Conservation (phyloP, 2,329 filamentous ascomycete species). For the Beauveria varroae region DNA sequence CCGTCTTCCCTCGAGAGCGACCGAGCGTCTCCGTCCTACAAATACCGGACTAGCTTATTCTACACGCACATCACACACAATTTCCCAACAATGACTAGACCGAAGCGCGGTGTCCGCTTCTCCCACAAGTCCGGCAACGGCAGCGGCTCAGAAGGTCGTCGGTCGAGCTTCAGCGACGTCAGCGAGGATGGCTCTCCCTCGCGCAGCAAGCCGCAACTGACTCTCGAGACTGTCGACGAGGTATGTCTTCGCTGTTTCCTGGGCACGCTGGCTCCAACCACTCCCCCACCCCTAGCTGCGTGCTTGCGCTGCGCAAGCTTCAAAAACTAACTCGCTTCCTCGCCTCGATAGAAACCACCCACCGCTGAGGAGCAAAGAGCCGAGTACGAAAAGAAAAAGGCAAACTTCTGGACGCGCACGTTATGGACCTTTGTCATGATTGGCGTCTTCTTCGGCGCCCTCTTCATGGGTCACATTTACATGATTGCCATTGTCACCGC, state of each 20-base stretch:
- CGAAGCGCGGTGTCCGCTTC: constrained; percentile 48
- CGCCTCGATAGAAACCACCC: constrained; percentile 32
- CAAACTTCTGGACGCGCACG: constrained; percentile 91
- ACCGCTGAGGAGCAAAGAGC: constrained; percentile 33
- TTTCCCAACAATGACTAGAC: constrained; percentile 24
- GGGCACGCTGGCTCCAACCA: neutral
- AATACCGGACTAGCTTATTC: neutral
- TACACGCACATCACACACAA: neutral
- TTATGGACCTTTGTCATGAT: constrained; percentile 99
- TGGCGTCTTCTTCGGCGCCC: constrained; percentile 77
- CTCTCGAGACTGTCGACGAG: constrained; percentile 29
- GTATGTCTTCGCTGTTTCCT: constrained; percentile 14
- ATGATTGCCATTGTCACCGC: constrained; percentile 89
- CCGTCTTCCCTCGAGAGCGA: neutral
- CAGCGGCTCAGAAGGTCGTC: constrained; percentile 44
- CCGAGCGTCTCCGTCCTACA: neutral
- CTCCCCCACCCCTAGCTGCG: neutral
- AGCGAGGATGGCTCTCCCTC: constrained; percentile 45
- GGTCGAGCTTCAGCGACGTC: constrained; percentile 64
- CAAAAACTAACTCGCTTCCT: constrained; percentile 13
- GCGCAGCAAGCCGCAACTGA: constrained; percentile 19
- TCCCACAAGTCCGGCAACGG: constrained; percentile 44
- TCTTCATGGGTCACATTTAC: constrained; percentile 97
- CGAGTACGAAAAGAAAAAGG: constrained; percentile 98
- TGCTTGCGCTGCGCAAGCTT: neutral